Conservation (phyloP, 2,329 filamentous ascomycete genomes). For the Emydomyces testavorans region DNA sequence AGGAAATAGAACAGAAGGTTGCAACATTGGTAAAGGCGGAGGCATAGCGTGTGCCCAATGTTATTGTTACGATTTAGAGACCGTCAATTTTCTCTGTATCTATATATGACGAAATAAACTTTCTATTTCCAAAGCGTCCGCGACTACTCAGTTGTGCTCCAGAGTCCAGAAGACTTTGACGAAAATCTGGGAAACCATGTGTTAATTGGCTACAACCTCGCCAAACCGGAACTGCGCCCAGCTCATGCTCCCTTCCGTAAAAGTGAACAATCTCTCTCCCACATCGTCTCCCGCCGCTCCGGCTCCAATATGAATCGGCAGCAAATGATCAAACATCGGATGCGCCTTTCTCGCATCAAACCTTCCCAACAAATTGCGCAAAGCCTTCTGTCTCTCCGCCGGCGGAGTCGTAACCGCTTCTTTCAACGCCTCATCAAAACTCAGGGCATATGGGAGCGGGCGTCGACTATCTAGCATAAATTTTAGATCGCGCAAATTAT, state of each 20-base stretch:
- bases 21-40: slow-evolving; percentile 49
- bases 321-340: slow-evolving; percentile 52
- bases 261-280: slow-evolving; percentile 39
- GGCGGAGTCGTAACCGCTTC: slow-evolving; percentile 46
- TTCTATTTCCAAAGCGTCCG: slow-evolving; percentile 9
- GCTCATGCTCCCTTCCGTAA: slow-evolving; percentile 42
- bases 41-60: slow-evolving; percentile 23
- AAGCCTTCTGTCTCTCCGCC: slow-evolving; percentile 33
- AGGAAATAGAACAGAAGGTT: slow-evolving; percentile 59
- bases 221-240: slow-evolving; percentile 48
- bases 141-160: no score
- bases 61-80: slow-evolving; percentile 17
- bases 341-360: slow-evolving; percentile 49
- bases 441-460: slow-evolving; percentile 47
- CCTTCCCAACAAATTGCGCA: slow-evolving; percentile 39
- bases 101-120: slow-evolving; percentile 22
- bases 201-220: slow-evolving; percentile 20
- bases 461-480: slow-evolving; percentile 35
- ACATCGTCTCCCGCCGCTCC: slow-evolving; percentile 43
- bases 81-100: slow-evolving; percentile 25
- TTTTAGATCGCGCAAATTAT: slow-evolving; percentile 51
- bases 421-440: slow-evolving; percentile 58
- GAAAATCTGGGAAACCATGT: background rate
- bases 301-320: slow-evolving; percentile 49
- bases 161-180: slow-evolving; percentile 10